These are phyloP conservation scores for Amaranthus cruentus DNA, from an alignment of 148 eudicot species.

Conservation along the genomic window DNA sequence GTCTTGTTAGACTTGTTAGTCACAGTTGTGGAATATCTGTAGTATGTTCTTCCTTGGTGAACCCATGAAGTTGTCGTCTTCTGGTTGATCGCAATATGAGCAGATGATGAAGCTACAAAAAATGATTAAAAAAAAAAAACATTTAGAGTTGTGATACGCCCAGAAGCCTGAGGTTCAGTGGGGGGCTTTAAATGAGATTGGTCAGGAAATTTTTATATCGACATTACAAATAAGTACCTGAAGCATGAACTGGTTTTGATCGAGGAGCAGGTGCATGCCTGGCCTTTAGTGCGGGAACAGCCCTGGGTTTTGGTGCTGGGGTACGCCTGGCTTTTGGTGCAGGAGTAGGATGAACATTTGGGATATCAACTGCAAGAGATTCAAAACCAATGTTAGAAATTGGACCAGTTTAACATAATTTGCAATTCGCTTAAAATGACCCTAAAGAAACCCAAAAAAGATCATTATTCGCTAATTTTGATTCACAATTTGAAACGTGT, in stretches of 20 bases:
- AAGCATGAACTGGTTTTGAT: slow-evolving; percentile 34
- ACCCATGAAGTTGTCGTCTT: slow-evolving; percentile 67
- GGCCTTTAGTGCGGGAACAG: slow-evolving; percentile 33
- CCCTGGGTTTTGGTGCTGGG: slow-evolving; percentile 24
- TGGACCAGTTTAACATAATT: neutral
- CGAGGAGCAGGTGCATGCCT: slow-evolving; percentile 35
- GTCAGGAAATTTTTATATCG: neutral
- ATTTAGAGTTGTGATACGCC: neutral
- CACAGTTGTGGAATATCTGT: slow-evolving; percentile 66
- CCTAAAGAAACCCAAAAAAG: too few relatives aligned
- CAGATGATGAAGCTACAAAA: slow-evolving; percentile 43
- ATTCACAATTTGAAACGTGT: neutral
- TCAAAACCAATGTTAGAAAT: neutral
- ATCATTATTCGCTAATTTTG: neutral
- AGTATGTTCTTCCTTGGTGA: slow-evolving; percentile 56
- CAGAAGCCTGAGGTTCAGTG: neutral
- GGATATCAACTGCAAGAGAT: slow-evolving; percentile 38
- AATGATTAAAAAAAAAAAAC: neutral
- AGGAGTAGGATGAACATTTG: slow-evolving; percentile 35
- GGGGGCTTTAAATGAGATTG: neutral
- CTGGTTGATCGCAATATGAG: slow-evolving; percentile 48
- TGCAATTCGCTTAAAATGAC: too few relatives aligned
- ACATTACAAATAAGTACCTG: slow-evolving; percentile 36
- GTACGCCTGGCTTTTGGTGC: slow-evolving; percentile 4
- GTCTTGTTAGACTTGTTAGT: slow-evolving; percentile 77